phyloP scores from a whole-genome alignment of 1,284 basidiomycete genomes.

The Leccinum fuscescens region DNA sequence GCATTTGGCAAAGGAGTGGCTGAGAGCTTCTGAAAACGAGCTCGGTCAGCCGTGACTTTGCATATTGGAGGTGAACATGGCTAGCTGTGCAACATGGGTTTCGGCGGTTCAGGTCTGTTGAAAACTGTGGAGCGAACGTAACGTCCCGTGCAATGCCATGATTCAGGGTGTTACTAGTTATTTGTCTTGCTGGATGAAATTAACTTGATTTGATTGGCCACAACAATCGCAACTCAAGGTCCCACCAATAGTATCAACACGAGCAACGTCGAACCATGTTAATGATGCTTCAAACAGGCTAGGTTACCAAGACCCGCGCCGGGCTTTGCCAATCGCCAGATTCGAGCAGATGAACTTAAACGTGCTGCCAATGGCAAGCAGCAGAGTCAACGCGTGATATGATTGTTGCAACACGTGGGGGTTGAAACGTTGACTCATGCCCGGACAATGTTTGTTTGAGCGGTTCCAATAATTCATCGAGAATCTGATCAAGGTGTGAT shows the following conservation, averaged over 20 bases:
- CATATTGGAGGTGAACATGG: background rate
- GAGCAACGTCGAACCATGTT: background rate
- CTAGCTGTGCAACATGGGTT: background rate
- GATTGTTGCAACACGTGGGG: background rate
- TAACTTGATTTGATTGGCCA: background rate
- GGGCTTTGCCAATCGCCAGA: background rate
- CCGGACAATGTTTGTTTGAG: background rate
- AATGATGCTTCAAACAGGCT: background rate
- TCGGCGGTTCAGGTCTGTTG: background rate
- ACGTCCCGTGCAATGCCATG: background rate
- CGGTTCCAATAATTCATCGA: background rate
- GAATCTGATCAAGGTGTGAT: background rate
- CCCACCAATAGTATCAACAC: background rate
- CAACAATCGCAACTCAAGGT: background rate
- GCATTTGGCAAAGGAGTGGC: slow-evolving; percentile 65
- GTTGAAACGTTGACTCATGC: background rate
- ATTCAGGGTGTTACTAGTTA: background rate
- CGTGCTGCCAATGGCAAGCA: background rate
- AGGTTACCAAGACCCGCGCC: background rate
- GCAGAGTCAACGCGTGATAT: background rate
- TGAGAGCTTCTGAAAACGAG: slow-evolving; percentile 58
- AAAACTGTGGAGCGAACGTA: background rate
- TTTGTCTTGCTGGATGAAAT: background rate
- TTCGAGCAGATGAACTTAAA: background rate
- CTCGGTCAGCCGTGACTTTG: slow-evolving; percentile 44